Percentiles rank a stretch among this genome's conserved stretches.
Conservation (phyloP, 23 red algal species). For the Gracilaria vermiculophylla region DNA sequence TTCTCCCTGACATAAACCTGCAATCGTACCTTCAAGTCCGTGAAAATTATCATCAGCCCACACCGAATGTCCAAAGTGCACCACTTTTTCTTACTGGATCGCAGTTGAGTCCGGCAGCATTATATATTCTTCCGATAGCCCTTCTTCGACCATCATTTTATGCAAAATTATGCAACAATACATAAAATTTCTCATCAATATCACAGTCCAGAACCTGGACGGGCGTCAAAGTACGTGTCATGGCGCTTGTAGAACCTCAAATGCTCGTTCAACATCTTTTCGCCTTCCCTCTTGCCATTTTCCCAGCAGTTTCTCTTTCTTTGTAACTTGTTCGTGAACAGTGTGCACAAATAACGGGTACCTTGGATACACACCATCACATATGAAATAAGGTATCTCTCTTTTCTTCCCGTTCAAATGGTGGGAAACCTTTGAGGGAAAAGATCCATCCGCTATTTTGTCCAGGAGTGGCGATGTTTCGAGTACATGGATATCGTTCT, state of each 20-base stretch:
- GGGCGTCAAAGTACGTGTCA: neutral
- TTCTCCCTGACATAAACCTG: too few relatives aligned
- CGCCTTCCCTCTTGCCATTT: neutral
- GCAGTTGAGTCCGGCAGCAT: neutral
- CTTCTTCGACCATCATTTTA: neutral
- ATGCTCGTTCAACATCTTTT: neutral
- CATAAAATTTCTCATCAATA: neutral
- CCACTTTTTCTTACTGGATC: neutral
- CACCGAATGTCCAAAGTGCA: neutral
- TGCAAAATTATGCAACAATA: neutral
- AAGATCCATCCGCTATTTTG: neutral
- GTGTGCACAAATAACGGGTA: neutral
- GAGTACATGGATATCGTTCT: slow-evolving; percentile 7
- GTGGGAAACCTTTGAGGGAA: neutral
- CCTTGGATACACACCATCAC: slow-evolving; percentile 24
- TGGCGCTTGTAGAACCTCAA: neutral
- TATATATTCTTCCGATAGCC: too few relatives aligned
- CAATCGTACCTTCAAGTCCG: too few relatives aligned
- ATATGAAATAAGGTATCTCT: slow-evolving; percentile 9
- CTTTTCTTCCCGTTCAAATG: slow-evolving; percentile 15
- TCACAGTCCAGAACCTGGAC: neutral
- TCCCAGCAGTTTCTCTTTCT: neutral
- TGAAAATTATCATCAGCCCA: too few relatives aligned
- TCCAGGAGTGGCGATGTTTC: neutral
- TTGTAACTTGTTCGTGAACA: neutral